A percentile compares a stretch with the other conserved stretches of the same genome.
Conservation (phyloP, 2,329 filamentous ascomycete genomes). For the Mariannaea elegans region DNA sequence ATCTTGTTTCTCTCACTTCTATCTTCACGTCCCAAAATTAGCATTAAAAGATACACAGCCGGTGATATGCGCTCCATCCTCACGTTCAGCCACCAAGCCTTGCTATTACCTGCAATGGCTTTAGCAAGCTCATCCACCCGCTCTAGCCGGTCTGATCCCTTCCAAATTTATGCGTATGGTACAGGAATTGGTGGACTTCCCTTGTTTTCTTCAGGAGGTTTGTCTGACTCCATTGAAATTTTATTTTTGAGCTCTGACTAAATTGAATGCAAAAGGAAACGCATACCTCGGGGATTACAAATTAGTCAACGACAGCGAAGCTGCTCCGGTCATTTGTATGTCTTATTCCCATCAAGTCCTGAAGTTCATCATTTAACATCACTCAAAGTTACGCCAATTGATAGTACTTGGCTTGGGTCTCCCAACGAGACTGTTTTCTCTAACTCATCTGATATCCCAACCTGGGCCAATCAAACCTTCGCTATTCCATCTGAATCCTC, state of each 20-base stretch:
- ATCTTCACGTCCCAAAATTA: no score
- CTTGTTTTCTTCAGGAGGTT: conserved; percentile 15
- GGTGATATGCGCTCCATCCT: neutral
- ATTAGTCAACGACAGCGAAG: conserved; percentile 7
- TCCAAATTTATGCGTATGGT: conserved; percentile 15
- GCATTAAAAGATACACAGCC: no score
- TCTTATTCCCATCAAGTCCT: neutral
- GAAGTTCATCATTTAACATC: neutral
- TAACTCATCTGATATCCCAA: neutral
- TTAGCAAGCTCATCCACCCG: neutral
- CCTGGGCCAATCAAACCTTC: conserved; percentile 19
- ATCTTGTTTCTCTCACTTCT: no score
- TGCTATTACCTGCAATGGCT: neutral
- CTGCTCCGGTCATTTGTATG: conserved; percentile 21
- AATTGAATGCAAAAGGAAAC: conserved; percentile 1
- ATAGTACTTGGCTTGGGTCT: conserved; percentile 12
- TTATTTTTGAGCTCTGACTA: no score
- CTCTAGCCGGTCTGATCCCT: neutral
- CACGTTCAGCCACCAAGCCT: neutral
- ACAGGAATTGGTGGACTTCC: conserved; percentile 4
- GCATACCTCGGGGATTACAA: conserved; percentile 18
- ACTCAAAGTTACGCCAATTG: neutral
- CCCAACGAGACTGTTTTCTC: conserved; percentile 15
- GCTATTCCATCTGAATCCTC: conserved; percentile 15
- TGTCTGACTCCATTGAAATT: neutral